These are phyloP conservation scores for Lathyrus tuberosus DNA, from an alignment of 306 rosid genomes.

Conservation along the genomic window DNA sequence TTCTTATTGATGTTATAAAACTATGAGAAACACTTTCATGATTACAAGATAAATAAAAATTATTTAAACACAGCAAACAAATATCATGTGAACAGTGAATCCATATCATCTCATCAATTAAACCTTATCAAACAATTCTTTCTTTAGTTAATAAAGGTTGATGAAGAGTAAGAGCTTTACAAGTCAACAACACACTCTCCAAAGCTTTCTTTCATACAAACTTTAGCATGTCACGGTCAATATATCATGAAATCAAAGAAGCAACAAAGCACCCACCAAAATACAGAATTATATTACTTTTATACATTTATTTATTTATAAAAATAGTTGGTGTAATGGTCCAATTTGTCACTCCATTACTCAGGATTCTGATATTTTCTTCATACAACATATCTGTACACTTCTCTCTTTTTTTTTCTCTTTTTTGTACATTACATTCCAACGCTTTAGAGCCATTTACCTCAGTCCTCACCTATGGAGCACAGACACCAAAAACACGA, in stretches of 20 bases:
- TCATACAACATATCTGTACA: not conserved
- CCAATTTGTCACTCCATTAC: not conserved
- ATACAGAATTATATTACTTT: not conserved
- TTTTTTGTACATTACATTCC: slow-evolving; percentile 17
- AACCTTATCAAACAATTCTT: too few species aligned
- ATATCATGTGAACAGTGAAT: too few species aligned
- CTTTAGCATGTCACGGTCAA: not conserved
- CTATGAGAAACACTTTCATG: too few species aligned
- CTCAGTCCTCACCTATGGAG: slow-evolving; percentile 41
- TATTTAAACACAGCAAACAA: too few species aligned
- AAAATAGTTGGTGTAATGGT: not conserved
- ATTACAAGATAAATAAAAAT: too few species aligned
- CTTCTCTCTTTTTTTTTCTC: not conserved
- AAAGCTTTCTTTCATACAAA: not conserved
- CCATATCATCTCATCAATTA: too few species aligned
- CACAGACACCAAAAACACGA: too few species aligned
- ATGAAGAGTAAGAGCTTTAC: not conserved
- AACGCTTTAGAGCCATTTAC: slow-evolving; percentile 8
- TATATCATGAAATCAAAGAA: not conserved
- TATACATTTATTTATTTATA: not conserved
- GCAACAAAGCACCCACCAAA: not conserved
- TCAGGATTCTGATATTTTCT: not conserved
- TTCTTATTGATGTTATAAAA: too few species aligned
- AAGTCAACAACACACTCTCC: not conserved
- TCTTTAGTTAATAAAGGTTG: too few species aligned